Evolutionary conservation across 768 basidiomycete genomes (phyloP).

Genomic region (Mycena venus): DNA sequence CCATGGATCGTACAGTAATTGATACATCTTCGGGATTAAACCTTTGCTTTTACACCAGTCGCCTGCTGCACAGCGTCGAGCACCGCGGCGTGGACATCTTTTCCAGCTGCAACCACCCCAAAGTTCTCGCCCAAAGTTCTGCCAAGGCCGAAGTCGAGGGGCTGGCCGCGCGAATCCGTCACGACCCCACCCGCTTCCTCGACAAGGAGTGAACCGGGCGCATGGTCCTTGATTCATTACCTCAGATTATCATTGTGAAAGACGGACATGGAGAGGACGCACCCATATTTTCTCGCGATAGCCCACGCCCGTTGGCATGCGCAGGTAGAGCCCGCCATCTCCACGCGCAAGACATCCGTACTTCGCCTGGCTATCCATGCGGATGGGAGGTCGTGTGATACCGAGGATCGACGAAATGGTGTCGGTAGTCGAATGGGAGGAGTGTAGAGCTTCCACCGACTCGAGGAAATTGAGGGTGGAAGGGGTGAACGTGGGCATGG

Average conservation of each 20-base stretch:
- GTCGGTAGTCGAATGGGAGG: slow-evolving; percentile 88
- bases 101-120: slow-evolving; percentile 88
- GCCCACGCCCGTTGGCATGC: slow-evolving; percentile 82
- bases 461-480: slow-evolving; percentile 81
- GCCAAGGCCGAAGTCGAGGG: slow-evolving; percentile 89
- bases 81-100: slow-evolving; percentile 75
- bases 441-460: slow-evolving; percentile 92
- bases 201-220: slow-evolving; percentile 86
- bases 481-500: slow-evolving; percentile 64
- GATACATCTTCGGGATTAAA: not conserved
- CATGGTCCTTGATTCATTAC: slow-evolving; percentile 78
- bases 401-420: slow-evolving; percentile 76
- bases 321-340: slow-evolving; percentile 85
- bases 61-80: slow-evolving; percentile 82
- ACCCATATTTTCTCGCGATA: slow-evolving; percentile 99
- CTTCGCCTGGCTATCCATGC: slow-evolving; percentile 98
- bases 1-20: not conserved
- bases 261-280: slow-evolving; percentile 30
- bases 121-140: slow-evolving; percentile 88
- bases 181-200: slow-evolving; percentile 93
- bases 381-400: slow-evolving; percentile 73
- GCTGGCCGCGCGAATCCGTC: slow-evolving; percentile 83
- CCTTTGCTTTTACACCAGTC: slow-evolving; percentile 43
- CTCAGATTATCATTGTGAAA: not conserved
- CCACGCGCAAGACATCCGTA: slow-evolving; percentile 90